A percentile compares a stretch with the other conserved stretches of the same genome.
phyloP scores from a whole-genome alignment of 768 basidiomycete genomes.

The Boletellus ananiceps region DNA sequence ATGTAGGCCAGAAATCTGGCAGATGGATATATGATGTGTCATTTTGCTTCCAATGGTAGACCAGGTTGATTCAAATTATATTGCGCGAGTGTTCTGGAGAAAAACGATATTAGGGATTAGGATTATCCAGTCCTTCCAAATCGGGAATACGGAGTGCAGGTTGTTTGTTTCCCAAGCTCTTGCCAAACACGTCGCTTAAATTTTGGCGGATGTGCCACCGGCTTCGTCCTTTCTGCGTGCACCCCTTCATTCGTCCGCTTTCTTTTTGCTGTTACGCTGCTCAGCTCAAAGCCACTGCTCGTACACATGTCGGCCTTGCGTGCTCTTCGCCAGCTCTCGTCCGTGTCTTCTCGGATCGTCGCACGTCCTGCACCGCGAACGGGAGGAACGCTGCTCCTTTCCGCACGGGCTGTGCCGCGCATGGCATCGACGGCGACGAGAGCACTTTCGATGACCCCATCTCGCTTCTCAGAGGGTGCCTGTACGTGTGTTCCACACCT shows the following conservation, averaged over 20 bases:
- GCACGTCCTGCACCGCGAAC: conserved; percentile 24
- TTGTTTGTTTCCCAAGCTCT: conserved; percentile 31
- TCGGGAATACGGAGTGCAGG: background rate
- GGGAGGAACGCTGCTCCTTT: conserved; percentile 18
- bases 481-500: conserved; percentile 30
- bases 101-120: no score
- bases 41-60: background rate
- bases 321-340: conserved; percentile 52
- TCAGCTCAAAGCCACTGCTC: background rate
- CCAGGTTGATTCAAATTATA: background rate
- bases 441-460: conserved; percentile 38
- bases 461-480: conserved; percentile 40
- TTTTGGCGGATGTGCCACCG: background rate
- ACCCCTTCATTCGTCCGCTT: background rate
- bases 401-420: conserved; percentile 12
- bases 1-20: conserved; percentile 4
- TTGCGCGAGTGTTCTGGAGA: no score
- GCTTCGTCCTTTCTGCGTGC: no score
- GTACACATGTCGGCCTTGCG: conserved; percentile 58
- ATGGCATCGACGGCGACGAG: conserved; percentile 28
- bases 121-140: conserved; percentile 12
- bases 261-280: no score
- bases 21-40: conserved; percentile 1
- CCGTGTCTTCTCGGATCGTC: conserved; percentile 38
- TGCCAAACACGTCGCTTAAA: conserved; percentile 27